Base-by-base conservation (phyloP, 2,329 filamentous ascomycete species). In the Colletotrichum echinochloae region DNA sequence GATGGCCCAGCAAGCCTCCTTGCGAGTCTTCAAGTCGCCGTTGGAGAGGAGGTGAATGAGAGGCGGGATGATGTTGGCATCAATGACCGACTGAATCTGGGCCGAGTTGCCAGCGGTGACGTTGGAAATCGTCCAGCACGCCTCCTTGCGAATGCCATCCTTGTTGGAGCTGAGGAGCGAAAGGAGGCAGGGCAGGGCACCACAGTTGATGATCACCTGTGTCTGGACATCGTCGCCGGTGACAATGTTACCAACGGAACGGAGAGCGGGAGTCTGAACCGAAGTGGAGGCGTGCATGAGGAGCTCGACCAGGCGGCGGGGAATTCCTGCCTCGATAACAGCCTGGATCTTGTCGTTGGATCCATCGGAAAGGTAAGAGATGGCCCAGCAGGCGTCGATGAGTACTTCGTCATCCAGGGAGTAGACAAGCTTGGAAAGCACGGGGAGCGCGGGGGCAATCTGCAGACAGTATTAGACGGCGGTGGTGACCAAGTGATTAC, bases 101-200 rank as follows among this genome's bases (percentile, higher is more conserved):
- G 92, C 94, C 46, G 95, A 97, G 87, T 99, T 99, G 73, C 96
- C 96, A 71, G 96, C 96, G 39, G 96, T 99, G 78, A 99, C 94
- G 88, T 99, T 99, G 80, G 95, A 98, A 77, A 99, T 99, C 60
- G 96, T 99, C 96, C 96, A 99, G 90, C 96, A 99, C 35, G 96
- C 96, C 83, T 99, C 96, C 88, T 99, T 99, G 75, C 96, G 94
- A 75, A 99, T 99, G 33, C 96, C 96, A 78, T 99, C 96, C 88
- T 99, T 99, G 79, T 94, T 96, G 44, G 95, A 98, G 87, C 95
- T 95, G 73, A 99, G 86, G 23, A 99, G 91, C 44, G 95, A 96
- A 61, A 98, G 86, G n/a, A 99, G 89, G 74, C 95, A 97, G 51
- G 95, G 91, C 56, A 99, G 89, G 75, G 96, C 92, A 72, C 96